Conservation (phyloP, 208 protist species). For the Trypanosoma mega region DNA sequence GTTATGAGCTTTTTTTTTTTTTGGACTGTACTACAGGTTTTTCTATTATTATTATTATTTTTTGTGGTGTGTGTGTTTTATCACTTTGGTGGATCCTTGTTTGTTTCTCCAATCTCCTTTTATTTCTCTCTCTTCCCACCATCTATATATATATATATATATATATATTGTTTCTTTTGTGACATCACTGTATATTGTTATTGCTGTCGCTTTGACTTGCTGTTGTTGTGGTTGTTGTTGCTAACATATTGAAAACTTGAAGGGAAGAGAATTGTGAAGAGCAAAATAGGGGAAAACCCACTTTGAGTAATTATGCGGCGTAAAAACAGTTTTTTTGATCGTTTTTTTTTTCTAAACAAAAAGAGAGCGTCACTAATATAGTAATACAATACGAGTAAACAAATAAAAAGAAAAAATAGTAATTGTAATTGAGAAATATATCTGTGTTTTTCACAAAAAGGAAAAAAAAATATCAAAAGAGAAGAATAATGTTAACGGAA, state of each 20-base stretch:
- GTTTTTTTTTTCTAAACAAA: too few relatives aligned
- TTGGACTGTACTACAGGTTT: too few relatives aligned
- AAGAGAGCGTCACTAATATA: background rate
- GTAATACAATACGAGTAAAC: background rate
- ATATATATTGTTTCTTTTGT: constrained; percentile 2
- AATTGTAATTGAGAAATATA: too few relatives aligned
- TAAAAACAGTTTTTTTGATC: constrained; percentile 1
- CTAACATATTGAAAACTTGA: constrained; percentile 3
- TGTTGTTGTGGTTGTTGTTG: too few relatives aligned
- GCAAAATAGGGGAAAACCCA: background rate
- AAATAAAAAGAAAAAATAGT: constrained; percentile 17
- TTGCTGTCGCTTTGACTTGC: constrained; percentile 15
- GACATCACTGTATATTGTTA: constrained; percentile 7
- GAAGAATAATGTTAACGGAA: too few relatives aligned
- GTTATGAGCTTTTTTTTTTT: too few relatives aligned
- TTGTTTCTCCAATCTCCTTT: constrained; percentile 16
- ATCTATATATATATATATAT: constrained; percentile 15
- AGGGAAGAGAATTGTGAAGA: constrained; percentile 1
- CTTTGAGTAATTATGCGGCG: background rate
- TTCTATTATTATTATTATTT: constrained; percentile 24
- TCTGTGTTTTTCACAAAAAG: too few relatives aligned
- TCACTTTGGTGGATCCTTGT: too few relatives aligned
- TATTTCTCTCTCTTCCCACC: background rate
- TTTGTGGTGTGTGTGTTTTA: constrained; percentile 16
- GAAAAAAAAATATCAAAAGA: too few relatives aligned